These are phyloP conservation scores for Phytophthora agathidicida DNA, from an alignment of 352 stramenopile genomes.

Conservation along the genomic window DNA sequence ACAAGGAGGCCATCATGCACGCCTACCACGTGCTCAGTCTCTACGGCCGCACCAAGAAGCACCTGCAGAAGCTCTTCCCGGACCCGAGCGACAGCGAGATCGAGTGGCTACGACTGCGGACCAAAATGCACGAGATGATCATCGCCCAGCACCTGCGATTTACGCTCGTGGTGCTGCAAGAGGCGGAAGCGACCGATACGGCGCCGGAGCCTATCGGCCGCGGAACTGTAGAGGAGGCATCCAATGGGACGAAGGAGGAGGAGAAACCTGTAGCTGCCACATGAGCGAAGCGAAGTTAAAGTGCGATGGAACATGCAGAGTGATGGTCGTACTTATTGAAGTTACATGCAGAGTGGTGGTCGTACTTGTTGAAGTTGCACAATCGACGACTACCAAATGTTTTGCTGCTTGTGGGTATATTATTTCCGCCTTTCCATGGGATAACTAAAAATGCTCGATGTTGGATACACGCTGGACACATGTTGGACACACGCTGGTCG, in stretches of 20 bases:
- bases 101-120: slow-evolving; percentile 91
- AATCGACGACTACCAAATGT: too few relatives aligned
- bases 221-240: slow-evolving; percentile 37
- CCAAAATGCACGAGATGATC: slow-evolving; percentile 93
- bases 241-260: slow-evolving; percentile 46
- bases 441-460: too few relatives aligned
- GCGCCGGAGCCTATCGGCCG: slow-evolving; percentile 26
- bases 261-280: slow-evolving; percentile 51
- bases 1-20: slow-evolving; percentile 92
- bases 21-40: slow-evolving; percentile 91
- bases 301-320: too few relatives aligned
- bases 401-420: too few relatives aligned
- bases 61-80: slow-evolving; percentile 87
- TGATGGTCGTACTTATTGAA: slow-evolving; percentile 24
- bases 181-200: slow-evolving; percentile 42
- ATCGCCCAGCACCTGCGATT: slow-evolving; percentile 89
- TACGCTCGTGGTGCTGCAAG: slow-evolving; percentile 89
- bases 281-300: too few relatives aligned
- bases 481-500: too few relatives aligned
- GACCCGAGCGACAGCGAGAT: slow-evolving; percentile 88
- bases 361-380: too few relatives aligned
- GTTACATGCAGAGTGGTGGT: too few relatives aligned
- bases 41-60: slow-evolving; percentile 83
- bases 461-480: too few relatives aligned
- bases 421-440: too few relatives aligned